These are phyloP conservation scores for Acorus calamus DNA, from an alignment of 106 monocot genomes.

Conservation along the genomic window DNA sequence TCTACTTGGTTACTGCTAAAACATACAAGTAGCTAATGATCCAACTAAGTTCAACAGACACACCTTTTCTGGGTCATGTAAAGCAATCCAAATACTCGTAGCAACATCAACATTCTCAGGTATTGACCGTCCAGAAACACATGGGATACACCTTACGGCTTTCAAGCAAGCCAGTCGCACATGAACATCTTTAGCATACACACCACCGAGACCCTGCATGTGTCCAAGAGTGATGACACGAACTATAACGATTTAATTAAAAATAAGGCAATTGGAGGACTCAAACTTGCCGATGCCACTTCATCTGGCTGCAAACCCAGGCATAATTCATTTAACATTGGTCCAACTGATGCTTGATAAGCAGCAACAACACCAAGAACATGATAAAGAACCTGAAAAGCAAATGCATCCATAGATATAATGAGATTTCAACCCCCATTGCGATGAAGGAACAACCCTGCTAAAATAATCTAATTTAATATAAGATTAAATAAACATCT, in stretches of 20 bases:
- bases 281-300: slow-evolving; percentile 40
- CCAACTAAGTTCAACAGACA: background rate
- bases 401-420: background rate
- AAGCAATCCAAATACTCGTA: slow-evolving; percentile 86
- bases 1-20: too few species aligned
- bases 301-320: slow-evolving; percentile 65
- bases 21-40: too few species aligned
- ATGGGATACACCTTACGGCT: slow-evolving; percentile 88
- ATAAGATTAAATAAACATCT: slow-evolving; percentile 1
- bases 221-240: too few species aligned
- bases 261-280: background rate
- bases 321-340: slow-evolving; percentile 93
- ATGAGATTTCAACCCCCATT: background rate
- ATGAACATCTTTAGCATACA: slow-evolving; percentile 87
- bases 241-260: too few species aligned
- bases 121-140: slow-evolving; percentile 51
- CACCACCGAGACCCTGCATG: slow-evolving; percentile 78
- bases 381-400: slow-evolving; percentile 76
- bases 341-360: slow-evolving; percentile 47
- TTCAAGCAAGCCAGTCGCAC: slow-evolving; percentile 89
- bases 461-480: too few species aligned
- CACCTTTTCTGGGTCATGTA: slow-evolving; percentile 93
- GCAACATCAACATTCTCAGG: slow-evolving; percentile 47
- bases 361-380: slow-evolving; percentile 77
- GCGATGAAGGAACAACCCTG: too few species aligned